A percentile compares a stretch with the other conserved stretches of the same genome.
These are phyloP conservation scores for Crithidia acanthocephali DNA, from an alignment of 208 protist species.

Conservation along the genomic window DNA sequence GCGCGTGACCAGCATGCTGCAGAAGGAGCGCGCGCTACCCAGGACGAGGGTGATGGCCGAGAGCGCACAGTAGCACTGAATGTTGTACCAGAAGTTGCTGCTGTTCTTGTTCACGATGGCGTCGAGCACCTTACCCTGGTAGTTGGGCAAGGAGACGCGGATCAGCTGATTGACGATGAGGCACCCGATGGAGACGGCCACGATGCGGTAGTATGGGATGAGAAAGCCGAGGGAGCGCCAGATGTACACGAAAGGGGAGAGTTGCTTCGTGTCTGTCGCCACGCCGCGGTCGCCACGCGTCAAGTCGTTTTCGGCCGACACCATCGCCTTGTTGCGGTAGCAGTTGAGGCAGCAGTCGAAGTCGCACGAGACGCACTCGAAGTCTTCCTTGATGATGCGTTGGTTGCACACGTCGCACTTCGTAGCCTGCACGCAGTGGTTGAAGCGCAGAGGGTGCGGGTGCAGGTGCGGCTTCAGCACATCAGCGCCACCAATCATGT, in stretches of 20 bases:
- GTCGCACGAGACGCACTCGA: constrained; percentile 47
- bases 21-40: constrained; percentile 51
- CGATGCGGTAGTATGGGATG: constrained; percentile 43
- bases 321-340: constrained; percentile 38
- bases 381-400: constrained; percentile 48
- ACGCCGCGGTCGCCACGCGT: constrained; percentile 30
- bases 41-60: constrained; percentile 47
- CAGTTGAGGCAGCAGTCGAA: constrained; percentile 58
- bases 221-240: constrained; percentile 45
- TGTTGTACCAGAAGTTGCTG: constrained; percentile 39
- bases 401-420: constrained; percentile 64
- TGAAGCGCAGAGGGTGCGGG: constrained; percentile 47
- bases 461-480: constrained; percentile 42
- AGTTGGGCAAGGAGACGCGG: constrained; percentile 47
- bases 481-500: constrained; percentile 29
- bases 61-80: constrained; percentile 42
- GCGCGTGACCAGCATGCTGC: constrained; percentile 51
- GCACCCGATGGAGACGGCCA: constrained; percentile 40
- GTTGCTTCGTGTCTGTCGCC: constrained; percentile 19
- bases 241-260: constrained; percentile 52
- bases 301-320: constrained; percentile 31
- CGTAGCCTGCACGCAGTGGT: constrained; percentile 38
- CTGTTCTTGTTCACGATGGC: constrained; percentile 41
- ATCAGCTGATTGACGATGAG: constrained; percentile 45
- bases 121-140: constrained; percentile 61